Evolutionary conservation across 2,329 filamentous ascomycete species (phyloP).

Genomic region (Diaporthe sp.): DNA sequence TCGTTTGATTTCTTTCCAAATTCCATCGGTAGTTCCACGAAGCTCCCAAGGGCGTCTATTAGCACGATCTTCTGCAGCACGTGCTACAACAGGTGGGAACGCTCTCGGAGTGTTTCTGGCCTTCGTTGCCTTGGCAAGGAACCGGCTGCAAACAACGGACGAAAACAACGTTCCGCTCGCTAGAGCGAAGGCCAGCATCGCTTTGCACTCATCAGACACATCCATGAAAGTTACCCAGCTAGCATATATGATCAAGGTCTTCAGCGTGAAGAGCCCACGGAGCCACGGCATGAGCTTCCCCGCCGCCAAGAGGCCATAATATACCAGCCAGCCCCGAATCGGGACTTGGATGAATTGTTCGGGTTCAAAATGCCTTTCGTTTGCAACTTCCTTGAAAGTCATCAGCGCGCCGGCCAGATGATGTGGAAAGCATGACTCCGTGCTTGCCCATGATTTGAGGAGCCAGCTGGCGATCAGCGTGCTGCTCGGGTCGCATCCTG

Average conservation of each 20-base stretch:
- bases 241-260: neutral
- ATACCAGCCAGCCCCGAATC: neutral
- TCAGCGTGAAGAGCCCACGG: neutral
- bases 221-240: neutral
- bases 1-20: neutral
- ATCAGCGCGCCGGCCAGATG: neutral
- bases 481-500: slow-evolving; percentile 7
- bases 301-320: neutral
- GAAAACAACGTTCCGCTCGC: neutral
- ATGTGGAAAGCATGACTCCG: neutral
- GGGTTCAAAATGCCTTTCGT: neutral
- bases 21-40: neutral
- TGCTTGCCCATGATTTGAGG: neutral
- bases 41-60: neutral
- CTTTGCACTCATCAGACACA: neutral
- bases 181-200: neutral
- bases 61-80: neutral
- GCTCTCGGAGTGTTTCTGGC: neutral
- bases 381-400: neutral
- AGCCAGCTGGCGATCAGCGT: neutral
- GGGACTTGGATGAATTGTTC: neutral
- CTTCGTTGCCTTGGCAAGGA: neutral
- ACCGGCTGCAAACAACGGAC: neutral
- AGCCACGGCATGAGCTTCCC: neutral
- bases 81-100: neutral